Conservation (phyloP, 2,329 filamentous ascomycete genomes). For the Paecilomyces dactylethromorphus region DNA sequence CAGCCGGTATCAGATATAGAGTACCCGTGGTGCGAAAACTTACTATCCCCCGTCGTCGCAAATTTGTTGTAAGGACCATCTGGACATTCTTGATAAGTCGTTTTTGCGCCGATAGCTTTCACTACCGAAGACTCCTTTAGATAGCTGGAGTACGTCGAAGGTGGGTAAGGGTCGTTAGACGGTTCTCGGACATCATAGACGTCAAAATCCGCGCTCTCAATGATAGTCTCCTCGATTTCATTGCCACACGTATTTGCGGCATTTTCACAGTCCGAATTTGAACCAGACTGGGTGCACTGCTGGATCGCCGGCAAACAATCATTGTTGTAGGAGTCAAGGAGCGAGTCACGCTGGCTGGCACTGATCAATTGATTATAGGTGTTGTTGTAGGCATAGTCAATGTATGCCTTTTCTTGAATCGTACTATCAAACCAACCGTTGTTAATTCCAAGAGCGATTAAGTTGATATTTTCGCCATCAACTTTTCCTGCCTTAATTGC, state of each 20-base stretch:
- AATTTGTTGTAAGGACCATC: neutral
- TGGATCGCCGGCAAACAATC: neutral
- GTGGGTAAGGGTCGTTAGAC: conserved; percentile 30
- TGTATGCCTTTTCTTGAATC: conserved; percentile 38
- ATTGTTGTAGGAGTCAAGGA: neutral
- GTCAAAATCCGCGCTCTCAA: conserved; percentile 19
- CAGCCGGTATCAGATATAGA: neutral
- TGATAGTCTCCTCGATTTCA: conserved; percentile 30
- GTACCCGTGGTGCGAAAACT: neutral
- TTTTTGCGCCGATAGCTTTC: neutral
- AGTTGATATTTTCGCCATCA: conserved; percentile 39
- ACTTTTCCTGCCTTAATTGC: conserved; percentile 30
- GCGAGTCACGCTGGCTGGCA: neutral
- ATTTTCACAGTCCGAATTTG: neutral
- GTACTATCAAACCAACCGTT: conserved; percentile 51
- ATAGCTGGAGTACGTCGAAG: conserved; percentile 38
- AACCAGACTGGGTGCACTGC: neutral
- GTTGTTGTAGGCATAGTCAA: conserved; percentile 41
- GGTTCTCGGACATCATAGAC: conserved; percentile 43
- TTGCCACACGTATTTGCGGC: conserved; percentile 30
- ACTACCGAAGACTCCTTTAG: conserved; percentile 24
- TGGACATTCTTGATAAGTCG: neutral
- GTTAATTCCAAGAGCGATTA: conserved; percentile 51
- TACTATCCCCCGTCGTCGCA: neutral
- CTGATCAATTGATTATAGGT: conserved; percentile 1